Evolutionary conservation across 2,329 filamentous ascomycete species (phyloP).

Genomic region (Neofusicoccum ribis): DNA sequence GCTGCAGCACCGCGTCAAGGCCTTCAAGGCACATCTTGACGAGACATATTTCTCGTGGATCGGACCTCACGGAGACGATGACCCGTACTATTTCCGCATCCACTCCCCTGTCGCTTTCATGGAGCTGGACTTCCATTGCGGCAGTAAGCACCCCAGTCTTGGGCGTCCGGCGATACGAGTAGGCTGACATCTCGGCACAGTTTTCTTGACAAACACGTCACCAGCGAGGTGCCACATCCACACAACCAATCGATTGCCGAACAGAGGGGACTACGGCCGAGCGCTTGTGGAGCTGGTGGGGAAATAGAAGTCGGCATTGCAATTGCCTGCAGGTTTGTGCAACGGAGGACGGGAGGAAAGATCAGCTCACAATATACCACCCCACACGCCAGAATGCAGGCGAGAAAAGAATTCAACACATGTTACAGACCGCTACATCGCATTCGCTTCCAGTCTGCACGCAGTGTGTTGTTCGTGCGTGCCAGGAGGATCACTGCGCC

Average conservation of each 20-base stretch:
- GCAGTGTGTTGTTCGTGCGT: no score
- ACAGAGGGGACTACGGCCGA: conserved; percentile 73
- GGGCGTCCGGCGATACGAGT: background rate
- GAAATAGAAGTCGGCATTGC: background rate
- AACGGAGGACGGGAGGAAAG: background rate
- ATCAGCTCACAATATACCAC: background rate
- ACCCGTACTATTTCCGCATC: conserved; percentile 76
- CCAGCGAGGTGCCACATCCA: conserved; percentile 80
- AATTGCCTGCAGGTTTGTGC: background rate
- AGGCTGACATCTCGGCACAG: conserved; percentile 31
- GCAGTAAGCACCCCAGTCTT: conserved; percentile 32
- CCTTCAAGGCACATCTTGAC: conserved; percentile 57
- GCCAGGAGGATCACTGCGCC: no score
- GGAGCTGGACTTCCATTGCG: conserved; percentile 79
- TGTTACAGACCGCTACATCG: no score
- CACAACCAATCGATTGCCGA: conserved; percentile 70
- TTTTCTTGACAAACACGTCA: conserved; percentile 71
- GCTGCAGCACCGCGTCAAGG: conserved; percentile 55
- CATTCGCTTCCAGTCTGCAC: no score
- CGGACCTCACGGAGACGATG: conserved; percentile 64
- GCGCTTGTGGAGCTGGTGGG: conserved; percentile 42
- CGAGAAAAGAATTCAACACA: background rate
- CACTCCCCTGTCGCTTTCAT: conserved; percentile 73
- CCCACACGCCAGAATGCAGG: no score
- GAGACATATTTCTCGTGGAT: conserved; percentile 84